A percentile compares a stretch with the other conserved stretches of the same genome.
Evolutionary conservation across 2,329 filamentous ascomycete genomes (phyloP).

Genomic region (Ascochyta fabae): DNA sequence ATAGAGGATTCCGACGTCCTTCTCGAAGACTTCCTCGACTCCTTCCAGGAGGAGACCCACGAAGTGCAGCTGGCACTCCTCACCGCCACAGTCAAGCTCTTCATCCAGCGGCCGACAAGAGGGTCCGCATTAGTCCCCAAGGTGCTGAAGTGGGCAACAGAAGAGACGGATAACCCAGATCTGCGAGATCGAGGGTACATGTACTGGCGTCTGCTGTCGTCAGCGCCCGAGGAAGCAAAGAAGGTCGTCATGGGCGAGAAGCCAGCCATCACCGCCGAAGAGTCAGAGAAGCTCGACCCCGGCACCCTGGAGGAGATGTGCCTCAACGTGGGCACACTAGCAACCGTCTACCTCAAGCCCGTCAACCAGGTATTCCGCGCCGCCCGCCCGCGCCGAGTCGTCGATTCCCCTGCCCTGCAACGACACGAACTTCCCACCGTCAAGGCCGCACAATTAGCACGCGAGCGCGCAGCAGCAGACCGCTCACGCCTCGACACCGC

Average conservation of each 20-base stretch:
- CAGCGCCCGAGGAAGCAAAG: constrained; percentile 85
- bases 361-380: constrained; percentile 96
- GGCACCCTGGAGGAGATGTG: constrained; percentile 96
- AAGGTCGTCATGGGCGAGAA: constrained; percentile 97
- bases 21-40: constrained; percentile 92
- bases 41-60: constrained; percentile 91
- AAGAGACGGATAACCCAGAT: constrained; percentile 99
- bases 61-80: constrained; percentile 94
- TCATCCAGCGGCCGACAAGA: constrained; percentile 95
- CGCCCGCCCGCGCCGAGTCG: constrained; percentile 78
- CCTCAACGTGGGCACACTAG: constrained; percentile 91
- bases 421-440: constrained; percentile 68
- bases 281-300: constrained; percentile 92
- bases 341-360: constrained; percentile 96
- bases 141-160: constrained; percentile 97
- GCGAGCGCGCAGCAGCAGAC: constrained; percentile 42
- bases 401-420: constrained; percentile 86
- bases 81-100: constrained; percentile 95
- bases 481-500: constrained; percentile 38
- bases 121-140: constrained; percentile 92
- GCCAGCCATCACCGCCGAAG: constrained; percentile 86
- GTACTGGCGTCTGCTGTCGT: constrained; percentile 97
- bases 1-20: constrained; percentile 96
- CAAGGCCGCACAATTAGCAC: constrained; percentile 51
- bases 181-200: constrained; percentile 96